A percentile compares a stretch with the other conserved stretches of the same genome.
Conservation (phyloP, 768 basidiomycete genomes). For the Ramaria sp. region DNA sequence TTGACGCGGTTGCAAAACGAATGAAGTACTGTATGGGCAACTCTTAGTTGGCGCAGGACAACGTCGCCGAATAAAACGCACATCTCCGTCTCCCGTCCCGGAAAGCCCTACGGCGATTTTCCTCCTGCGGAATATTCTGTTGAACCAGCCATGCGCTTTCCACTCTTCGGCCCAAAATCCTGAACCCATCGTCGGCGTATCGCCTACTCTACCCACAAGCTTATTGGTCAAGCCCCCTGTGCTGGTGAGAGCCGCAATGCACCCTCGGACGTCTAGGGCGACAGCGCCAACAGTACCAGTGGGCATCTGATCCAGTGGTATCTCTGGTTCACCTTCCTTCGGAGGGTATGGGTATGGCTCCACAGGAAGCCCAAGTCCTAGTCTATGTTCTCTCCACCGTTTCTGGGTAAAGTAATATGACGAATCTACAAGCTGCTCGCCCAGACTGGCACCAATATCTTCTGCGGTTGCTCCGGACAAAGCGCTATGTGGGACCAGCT, state of each 20-base stretch:
- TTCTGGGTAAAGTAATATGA: conserved; percentile 70
- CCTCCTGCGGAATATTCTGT: conserved; percentile 23
- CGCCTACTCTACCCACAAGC: conserved; percentile 71
- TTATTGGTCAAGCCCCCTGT: conserved; percentile 82
- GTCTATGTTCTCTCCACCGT: conserved; percentile 70
- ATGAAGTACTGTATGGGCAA: conserved; percentile 55
- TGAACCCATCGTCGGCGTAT: conserved; percentile 67
- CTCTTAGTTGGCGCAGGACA: background rate
- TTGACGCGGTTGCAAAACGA: conserved; percentile 52
- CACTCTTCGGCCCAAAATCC: conserved; percentile 86
- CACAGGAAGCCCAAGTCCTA: conserved; percentile 64
- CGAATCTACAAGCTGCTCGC: conserved; percentile 51
- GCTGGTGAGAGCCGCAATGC: conserved; percentile 63
- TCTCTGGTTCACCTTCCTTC: conserved; percentile 11
- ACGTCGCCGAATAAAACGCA: conserved; percentile 23
- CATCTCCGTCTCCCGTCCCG: conserved; percentile 80
- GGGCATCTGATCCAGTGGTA: conserved; percentile 47
- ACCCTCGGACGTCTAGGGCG: conserved; percentile 63
- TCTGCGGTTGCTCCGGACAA: conserved; percentile 61
- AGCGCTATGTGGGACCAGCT: conserved; percentile 53
- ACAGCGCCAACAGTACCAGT: conserved; percentile 82
- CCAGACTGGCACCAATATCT: conserved; percentile 42
- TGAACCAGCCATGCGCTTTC: conserved; percentile 26
- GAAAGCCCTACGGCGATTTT: conserved; percentile 57
- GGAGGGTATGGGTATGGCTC: conserved; percentile 36